Evolutionary conservation across 2,329 filamentous ascomycete genomes (phyloP).

Genomic region (Hymenoscyphus occultus): DNA sequence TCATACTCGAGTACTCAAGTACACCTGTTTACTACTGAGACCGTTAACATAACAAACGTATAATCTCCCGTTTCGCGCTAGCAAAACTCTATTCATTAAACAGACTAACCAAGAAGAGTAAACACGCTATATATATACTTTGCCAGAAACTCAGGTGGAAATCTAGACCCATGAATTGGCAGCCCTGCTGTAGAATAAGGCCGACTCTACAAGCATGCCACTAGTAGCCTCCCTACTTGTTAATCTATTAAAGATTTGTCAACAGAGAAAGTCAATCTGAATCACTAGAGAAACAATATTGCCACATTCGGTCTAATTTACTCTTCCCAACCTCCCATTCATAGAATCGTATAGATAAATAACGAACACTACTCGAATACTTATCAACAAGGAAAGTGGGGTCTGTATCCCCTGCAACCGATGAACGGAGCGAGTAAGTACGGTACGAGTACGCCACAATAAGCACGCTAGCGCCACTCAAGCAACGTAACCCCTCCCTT

Average conservation of each 20-base stretch:
- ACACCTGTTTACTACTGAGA: not conserved
- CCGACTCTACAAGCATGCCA: too few species aligned
- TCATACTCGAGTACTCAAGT: not conserved
- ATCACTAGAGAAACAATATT: not conserved
- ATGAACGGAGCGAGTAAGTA: not conserved
- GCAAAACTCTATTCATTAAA: too few species aligned
- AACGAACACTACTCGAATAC: not conserved
- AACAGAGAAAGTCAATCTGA: not conserved
- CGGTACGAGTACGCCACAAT: too few species aligned
- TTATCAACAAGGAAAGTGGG: not conserved
- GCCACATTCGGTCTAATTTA: not conserved
- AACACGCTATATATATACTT: too few species aligned
- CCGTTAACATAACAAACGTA: too few species aligned
- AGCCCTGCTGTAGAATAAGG: too few species aligned
- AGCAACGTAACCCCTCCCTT: too few species aligned
- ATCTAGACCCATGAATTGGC: too few species aligned
- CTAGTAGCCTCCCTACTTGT: not conserved
- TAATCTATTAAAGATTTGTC: not conserved
- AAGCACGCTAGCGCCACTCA: too few species aligned
- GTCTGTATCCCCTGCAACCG: not conserved
- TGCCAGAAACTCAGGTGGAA: too few species aligned
- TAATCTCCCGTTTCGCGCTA: too few species aligned
- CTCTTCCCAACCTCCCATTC: not conserved
- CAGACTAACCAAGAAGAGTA: too few species aligned
- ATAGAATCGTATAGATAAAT: not conserved